Conservation (phyloP, 768 basidiomycete species). For the Suillus lakei region DNA sequence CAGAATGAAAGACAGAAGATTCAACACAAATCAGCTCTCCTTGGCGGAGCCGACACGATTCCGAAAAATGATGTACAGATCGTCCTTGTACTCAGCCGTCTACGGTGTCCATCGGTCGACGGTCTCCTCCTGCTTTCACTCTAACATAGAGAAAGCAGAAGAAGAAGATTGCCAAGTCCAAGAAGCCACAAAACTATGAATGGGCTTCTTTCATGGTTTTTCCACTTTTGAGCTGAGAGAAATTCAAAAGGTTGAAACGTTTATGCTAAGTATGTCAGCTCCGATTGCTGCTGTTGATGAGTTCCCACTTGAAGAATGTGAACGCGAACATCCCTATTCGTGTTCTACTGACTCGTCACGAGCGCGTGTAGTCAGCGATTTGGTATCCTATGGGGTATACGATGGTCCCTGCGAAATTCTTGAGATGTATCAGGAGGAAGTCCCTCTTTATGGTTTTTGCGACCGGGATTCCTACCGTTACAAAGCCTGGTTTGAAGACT, state of each 20-base stretch:
- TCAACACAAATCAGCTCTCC: conserved; percentile 34
- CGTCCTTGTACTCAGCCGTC: conserved; percentile 25
- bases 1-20: conserved; percentile 44
- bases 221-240: conserved; percentile 24
- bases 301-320: background rate
- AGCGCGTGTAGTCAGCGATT: background rate
- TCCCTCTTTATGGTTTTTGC: background rate
- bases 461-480: background rate
- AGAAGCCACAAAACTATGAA: conserved; percentile 17
- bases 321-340: background rate
- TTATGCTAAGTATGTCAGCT: conserved; percentile 17
- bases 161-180: background rate
- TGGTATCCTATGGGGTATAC: background rate
- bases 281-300: background rate
- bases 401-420: background rate
- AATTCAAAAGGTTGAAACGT: conserved; percentile 22
- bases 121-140: background rate
- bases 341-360: background rate
- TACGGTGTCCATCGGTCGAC: conserved; percentile 11
- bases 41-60: conserved; percentile 38
- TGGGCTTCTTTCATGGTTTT: conserved; percentile 16
- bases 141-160: conserved; percentile 10
- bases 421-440: background rate
- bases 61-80: conserved; percentile 32
- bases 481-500: background rate